These are phyloP conservation scores for Microcyclosporella mali DNA, from an alignment of 2,329 filamentous ascomycete species.

Conservation along the genomic window DNA sequence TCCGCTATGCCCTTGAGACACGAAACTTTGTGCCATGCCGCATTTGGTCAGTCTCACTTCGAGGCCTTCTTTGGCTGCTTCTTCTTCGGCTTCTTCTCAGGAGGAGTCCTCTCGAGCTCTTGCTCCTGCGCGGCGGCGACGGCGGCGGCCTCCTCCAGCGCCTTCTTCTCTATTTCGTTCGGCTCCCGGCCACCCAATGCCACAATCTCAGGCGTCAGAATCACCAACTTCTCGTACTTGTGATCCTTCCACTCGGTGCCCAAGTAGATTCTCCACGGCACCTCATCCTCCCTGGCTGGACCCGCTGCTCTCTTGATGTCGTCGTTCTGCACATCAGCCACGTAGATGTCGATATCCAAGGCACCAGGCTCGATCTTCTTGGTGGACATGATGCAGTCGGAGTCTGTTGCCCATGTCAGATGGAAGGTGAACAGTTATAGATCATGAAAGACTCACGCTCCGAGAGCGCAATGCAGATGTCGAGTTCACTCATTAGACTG, in stretches of 20 bases:
- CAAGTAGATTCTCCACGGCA: constrained; percentile 13
- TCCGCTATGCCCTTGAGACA: no score
- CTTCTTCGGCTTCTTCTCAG: no score
- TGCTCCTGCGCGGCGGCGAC: no score
- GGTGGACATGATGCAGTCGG: constrained; percentile 9
- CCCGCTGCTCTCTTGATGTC: constrained; percentile 4
- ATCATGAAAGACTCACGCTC: not conserved
- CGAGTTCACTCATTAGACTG: constrained; percentile 7
- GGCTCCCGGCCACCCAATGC: no score
- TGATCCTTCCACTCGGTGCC: constrained; percentile 11
- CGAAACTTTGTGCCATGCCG: no score
- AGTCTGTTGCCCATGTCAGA: constrained; percentile 6
- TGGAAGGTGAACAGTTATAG: not conserved
- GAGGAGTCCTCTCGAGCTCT: no score
- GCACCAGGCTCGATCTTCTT: constrained; percentile 9
- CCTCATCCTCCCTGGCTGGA: constrained; percentile 3
- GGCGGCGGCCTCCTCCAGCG: no score
- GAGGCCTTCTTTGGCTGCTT: no score
- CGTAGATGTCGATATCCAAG: constrained; percentile 13
- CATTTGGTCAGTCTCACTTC: no score
- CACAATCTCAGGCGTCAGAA: no score
- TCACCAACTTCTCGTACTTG: constrained; percentile 11
- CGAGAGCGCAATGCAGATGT: constrained; percentile 10
- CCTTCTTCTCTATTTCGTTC: no score
- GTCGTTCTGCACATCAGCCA: constrained; percentile 10